Evolutionary conservation across 257 asterid genomes (phyloP).

Genomic region (Nicotiana benthamiana): DNA sequence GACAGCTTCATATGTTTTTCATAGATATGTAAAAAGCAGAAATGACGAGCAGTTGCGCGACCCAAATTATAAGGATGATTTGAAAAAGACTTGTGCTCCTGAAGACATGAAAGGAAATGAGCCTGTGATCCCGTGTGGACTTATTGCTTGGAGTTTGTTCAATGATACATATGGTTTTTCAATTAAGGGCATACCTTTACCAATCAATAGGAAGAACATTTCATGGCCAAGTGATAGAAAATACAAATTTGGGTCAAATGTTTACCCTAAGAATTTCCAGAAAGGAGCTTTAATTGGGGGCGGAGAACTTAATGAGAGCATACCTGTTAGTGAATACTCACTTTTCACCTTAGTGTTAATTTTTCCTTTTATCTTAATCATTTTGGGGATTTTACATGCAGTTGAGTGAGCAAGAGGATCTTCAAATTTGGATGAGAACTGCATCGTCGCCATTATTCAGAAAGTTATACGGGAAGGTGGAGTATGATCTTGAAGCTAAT

Average conservation of each 20-base stretch:
- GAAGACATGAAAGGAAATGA: slow-evolving; percentile 21
- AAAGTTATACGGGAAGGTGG: slow-evolving; percentile 74
- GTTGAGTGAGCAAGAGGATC: slow-evolving; percentile 95
- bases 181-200: slow-evolving; percentile 16
- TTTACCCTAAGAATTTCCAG: slow-evolving; percentile 77
- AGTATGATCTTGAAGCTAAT: slow-evolving; percentile 64
- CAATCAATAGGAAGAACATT: slow-evolving; percentile 53
- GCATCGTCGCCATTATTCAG: slow-evolving; percentile 78
- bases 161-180: slow-evolving; percentile 61
- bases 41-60: slow-evolving; percentile 54
- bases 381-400: slow-evolving; percentile 12
- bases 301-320: slow-evolving; percentile 42
- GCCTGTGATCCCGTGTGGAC: slow-evolving; percentile 84
- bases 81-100: slow-evolving; percentile 49
- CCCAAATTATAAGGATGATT: slow-evolving; percentile 18
- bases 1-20: neutral
- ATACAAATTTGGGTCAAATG: slow-evolving; percentile 51
- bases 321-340: slow-evolving; percentile 54
- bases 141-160: slow-evolving; percentile 88
- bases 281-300: slow-evolving; percentile 58
- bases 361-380: neutral
- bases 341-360: neutral
- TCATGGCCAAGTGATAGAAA: slow-evolving; percentile 67
- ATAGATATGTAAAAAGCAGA: slow-evolving; percentile 85
- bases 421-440: slow-evolving; percentile 88